Percentiles rank a stretch among this genome's conserved stretches.
Conservation (phyloP, 495 filamentous ascomycete genomes). For the Hypomontagnella monticulosa region DNA sequence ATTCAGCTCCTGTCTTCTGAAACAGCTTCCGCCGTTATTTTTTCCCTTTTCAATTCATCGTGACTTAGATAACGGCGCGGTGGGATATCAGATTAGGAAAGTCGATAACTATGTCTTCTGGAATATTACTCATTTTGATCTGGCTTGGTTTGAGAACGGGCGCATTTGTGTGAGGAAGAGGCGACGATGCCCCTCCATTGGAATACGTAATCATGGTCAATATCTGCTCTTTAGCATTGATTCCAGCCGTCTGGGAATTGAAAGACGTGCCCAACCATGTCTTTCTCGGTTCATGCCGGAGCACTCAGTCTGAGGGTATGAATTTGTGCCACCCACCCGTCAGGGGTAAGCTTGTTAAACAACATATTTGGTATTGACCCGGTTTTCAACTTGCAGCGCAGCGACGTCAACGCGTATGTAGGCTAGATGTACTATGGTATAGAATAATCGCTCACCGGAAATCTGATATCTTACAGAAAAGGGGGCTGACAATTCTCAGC, state of each 20-base stretch:
- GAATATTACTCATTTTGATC: constrained; percentile 24
- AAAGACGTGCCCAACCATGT: constrained; percentile 12
- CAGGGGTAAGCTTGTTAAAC: background rate
- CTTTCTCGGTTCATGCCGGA: constrained; percentile 31
- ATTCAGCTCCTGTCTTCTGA: constrained; percentile 10
- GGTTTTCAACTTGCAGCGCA: background rate
- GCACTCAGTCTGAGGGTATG: background rate
- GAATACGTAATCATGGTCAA: constrained; percentile 23
- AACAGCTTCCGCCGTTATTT: constrained; percentile 3
- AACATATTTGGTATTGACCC: background rate
- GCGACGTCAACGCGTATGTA: background rate
- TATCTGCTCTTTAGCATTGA: constrained; percentile 1
- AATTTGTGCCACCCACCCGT: constrained; percentile 5
- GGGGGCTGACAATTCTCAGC: constrained; percentile 34
- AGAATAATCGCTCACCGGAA: constrained; percentile 24
- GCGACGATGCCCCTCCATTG: constrained; percentile 4
- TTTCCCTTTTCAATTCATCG: background rate
- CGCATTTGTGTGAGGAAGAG: constrained; percentile 8
- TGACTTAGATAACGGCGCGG: constrained; percentile 2
- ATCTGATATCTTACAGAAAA: constrained; percentile 23
- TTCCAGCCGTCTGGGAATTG: constrained; percentile 21
- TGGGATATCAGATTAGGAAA: constrained; percentile 23
- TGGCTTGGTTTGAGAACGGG: constrained; percentile 20
- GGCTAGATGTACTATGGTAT: background rate
- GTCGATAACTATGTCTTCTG: constrained; percentile 19